phyloP scores from a whole-genome alignment of 768 basidiomycete genomes.

The Wakefieldia striispora region DNA sequence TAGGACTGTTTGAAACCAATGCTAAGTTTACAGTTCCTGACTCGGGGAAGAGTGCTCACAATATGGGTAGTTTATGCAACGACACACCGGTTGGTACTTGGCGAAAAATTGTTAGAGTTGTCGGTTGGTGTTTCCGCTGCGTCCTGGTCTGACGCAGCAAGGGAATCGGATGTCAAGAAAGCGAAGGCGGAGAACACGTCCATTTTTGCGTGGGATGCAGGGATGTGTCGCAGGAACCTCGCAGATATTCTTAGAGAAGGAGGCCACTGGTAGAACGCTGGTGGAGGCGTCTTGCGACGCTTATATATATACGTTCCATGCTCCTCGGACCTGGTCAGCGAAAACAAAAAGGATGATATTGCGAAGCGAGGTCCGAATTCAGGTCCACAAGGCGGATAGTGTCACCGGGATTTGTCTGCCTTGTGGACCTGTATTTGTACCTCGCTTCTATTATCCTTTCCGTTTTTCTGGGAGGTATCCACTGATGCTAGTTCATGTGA shows the following conservation, averaged over 20 bases:
- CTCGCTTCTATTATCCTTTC: no score
- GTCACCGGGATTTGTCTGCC: no score
- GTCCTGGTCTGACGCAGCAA: not conserved
- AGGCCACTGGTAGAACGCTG: conserved; percentile 3
- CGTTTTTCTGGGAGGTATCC: no score
- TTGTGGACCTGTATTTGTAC: no score
- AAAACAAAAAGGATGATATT: conserved; percentile 19
- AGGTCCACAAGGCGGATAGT: not conserved
- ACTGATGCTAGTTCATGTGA: no score
- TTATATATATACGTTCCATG: conserved; percentile 17
- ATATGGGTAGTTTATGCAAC: conserved; percentile 13
- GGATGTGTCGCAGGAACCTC: conserved; percentile 7
- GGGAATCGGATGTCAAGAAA: not conserved
- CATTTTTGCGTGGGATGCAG: conserved; percentile 12
- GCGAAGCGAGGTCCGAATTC: not conserved
- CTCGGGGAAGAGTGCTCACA: conserved; percentile 10
- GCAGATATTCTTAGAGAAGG: not conserved
- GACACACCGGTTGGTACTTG: conserved; percentile 2
- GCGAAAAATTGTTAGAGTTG: no score
- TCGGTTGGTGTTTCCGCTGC: not conserved
- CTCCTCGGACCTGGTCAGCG: not conserved
- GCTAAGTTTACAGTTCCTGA: not conserved
- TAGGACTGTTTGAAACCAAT: no score
- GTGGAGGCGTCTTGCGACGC: not conserved
- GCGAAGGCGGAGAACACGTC: conserved; percentile 12